These are phyloP conservation scores for Hyphopichia wangnamkhiaoensis DNA, from an alignment of 1,139 yeast species.

Conservation along the genomic window DNA sequence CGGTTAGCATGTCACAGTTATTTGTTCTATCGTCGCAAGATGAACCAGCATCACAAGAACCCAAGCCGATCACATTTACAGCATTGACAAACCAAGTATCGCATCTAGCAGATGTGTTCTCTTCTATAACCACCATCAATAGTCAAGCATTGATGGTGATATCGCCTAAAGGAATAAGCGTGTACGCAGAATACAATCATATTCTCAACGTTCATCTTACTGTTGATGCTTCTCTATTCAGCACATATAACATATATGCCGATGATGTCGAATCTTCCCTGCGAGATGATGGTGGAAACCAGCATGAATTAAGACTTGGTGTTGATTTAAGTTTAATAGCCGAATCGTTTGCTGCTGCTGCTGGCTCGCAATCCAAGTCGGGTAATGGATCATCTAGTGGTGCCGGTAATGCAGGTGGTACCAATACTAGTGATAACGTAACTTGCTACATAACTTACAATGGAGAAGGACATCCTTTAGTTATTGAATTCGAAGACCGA, in stretches of 20 bases:
- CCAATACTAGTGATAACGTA: conserved; percentile 15
- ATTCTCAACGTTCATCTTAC: conserved; percentile 36
- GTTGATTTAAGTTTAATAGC: conserved; percentile 38
- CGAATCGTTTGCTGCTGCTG: conserved; percentile 36
- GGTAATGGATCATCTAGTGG: conserved; percentile 8
- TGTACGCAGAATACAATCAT: conserved; percentile 42
- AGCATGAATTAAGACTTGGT: conserved; percentile 32
- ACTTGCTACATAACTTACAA: conserved; percentile 41
- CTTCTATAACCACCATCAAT: conserved; percentile 33
- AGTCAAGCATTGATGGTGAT: conserved; percentile 39
- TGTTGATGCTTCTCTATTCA: conserved; percentile 40
- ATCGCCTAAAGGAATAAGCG: conserved; percentile 30
- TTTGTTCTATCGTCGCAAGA: conserved; percentile 2
- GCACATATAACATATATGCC: conserved; percentile 24
- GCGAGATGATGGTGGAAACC: conserved; percentile 7
- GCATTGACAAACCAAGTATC: conserved; percentile 42
- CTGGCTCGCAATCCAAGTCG: conserved; percentile 12
- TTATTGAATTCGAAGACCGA: conserved; percentile 71
- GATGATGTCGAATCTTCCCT: conserved; percentile 10
- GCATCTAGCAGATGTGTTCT: conserved; percentile 42
- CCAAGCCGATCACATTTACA: conserved; percentile 18
- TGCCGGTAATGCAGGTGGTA: conserved; percentile 4
- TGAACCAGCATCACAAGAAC: conserved; percentile 2
- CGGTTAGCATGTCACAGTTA: conserved; percentile 1
- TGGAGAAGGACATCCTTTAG: conserved; percentile 66